Base-by-base conservation (phyloP, 257 asterid species). In the Rubia yunnanensis region DNA sequence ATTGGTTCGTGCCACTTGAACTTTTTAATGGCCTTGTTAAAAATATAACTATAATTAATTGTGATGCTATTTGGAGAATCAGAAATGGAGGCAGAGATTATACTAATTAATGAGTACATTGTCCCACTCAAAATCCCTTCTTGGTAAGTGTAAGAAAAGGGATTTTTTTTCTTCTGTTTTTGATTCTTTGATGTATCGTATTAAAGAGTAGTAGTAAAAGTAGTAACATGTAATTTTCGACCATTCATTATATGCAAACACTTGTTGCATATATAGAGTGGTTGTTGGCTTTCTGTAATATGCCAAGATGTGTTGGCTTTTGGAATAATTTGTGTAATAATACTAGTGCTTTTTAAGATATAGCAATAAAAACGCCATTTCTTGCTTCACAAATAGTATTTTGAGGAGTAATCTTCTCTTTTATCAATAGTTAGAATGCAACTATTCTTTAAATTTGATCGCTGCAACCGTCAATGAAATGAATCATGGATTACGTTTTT, bases 1-100 rank as follows among this genome's bases (percentile, higher is more conserved):
- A 3, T 30, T 91, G 1, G 95, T 88, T 66, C 86, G 86, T 7
- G 94, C 96, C 2, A 68, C 89, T 46, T 44, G 52, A 44, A 15
- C 5, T 15, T 44, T 5, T 14, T 44, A 44, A 44, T 44, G 50
- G 50, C 50, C 22, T 44, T 44, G n/a, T 44, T n/a, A n/a, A n/a
- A n/a, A n/a, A n/a, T n/a, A 4, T 72, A 65, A 72, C 26, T 27
- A 17, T 2, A 48, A 48, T 48, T 1, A 27, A 13, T 32, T 24
- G 38, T 1, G 52, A 22, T 34, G 20, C 8, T 22, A 15, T 38
- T 53, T 15, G 52, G 22, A n/a, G 17, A 23, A 63, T 41, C 56
- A 41, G 56, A 63, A 41, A 63, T 46, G n/a, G 68, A 36, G 52
- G 41, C 15, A 39, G 3, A 11, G 3, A 39, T 39, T 39, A 10